phyloP scores from a whole-genome alignment of 805 yeast genomes.

The Starmerella bombicola region DNA sequence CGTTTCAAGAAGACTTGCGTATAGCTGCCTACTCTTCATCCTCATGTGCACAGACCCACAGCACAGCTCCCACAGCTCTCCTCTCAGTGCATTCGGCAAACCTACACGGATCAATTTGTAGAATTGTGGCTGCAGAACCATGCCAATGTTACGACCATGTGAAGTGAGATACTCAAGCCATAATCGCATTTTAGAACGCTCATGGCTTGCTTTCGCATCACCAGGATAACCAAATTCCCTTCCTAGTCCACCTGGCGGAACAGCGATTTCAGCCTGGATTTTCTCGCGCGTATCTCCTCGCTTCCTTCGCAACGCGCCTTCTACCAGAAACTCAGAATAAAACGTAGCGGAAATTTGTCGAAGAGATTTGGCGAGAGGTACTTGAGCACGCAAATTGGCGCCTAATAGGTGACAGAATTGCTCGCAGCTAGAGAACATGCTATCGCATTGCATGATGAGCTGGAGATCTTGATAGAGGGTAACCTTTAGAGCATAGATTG shows the following conservation, averaged over 20 bases:
- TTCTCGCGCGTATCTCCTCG: conserved; percentile 25
- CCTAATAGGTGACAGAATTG: conserved; percentile 61
- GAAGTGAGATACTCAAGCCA: conserved; percentile 87
- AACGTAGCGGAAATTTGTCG: conserved; percentile 54
- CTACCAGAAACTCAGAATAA: conserved; percentile 72
- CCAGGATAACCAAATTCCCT: conserved; percentile 80
- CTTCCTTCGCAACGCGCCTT: conserved; percentile 33
- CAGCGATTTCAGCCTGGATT: conserved; percentile 14
- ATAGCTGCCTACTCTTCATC: conserved; percentile 48
- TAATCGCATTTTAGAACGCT: conserved; percentile 71
- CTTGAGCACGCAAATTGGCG: conserved; percentile 46
- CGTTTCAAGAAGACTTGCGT: conserved; percentile 44
- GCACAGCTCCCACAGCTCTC: conserved; percentile 91
- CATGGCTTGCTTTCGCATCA: conserved; percentile 60
- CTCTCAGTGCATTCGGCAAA: conserved; percentile 83
- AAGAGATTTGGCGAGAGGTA: conserved; percentile 43
- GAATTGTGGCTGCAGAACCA: conserved; percentile 63
- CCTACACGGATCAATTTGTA: conserved; percentile 81
- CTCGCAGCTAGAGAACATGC: conserved; percentile 67
- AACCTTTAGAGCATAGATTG: conserved; percentile 66
- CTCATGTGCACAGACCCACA: conserved; percentile 75
- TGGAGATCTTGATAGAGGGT: conserved; percentile 53
- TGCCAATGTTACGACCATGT: conserved; percentile 72
- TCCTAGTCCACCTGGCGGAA: conserved; percentile 82
- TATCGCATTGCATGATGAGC: conserved; percentile 61